Percentiles rank a stretch among this genome's conserved stretches.
Conservation (phyloP, 768 basidiomycete genomes). For the Mycena maculata region DNA sequence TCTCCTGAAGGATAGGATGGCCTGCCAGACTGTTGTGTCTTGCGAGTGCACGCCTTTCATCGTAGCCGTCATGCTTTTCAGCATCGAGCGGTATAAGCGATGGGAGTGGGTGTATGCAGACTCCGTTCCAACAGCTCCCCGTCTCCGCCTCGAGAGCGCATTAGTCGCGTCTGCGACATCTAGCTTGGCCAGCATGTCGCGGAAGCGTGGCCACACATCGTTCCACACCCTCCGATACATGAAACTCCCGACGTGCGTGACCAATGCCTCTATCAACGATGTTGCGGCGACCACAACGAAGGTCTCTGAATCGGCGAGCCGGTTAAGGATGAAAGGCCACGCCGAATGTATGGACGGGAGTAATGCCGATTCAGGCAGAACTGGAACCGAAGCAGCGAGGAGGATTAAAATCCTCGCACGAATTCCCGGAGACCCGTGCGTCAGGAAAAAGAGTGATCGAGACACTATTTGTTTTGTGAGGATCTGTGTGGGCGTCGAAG, state of each 20-base stretch:
- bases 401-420: constrained; percentile 86
- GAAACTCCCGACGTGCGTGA: constrained; percentile 79
- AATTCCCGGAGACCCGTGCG: constrained; percentile 88
- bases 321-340: constrained; percentile 95
- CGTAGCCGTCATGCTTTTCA: constrained; percentile 79
- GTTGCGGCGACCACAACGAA: constrained; percentile 87
- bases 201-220: constrained; percentile 92
- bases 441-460: constrained; percentile 90
- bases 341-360: constrained; percentile 88
- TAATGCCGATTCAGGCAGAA: constrained; percentile 77
- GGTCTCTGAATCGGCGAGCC: constrained; percentile 77
- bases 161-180: constrained; percentile 72
- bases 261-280: constrained; percentile 76
- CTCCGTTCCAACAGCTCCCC: constrained; percentile 66
- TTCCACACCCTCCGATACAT: constrained; percentile 91
- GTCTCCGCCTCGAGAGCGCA: constrained; percentile 71
- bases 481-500: constrained; percentile 76
- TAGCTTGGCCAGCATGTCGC: constrained; percentile 66
- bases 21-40: constrained; percentile 84
- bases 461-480: constrained; percentile 88
- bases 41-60: constrained; percentile 74
- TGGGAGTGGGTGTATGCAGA: constrained; percentile 86
- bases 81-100: constrained; percentile 79
- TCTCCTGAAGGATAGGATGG: constrained; percentile 77
- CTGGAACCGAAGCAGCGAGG: constrained; percentile 77